These are phyloP conservation scores for Nannizzia gypsea DNA, from an alignment of 2,329 filamentous ascomycete genomes.

Conservation along the genomic window DNA sequence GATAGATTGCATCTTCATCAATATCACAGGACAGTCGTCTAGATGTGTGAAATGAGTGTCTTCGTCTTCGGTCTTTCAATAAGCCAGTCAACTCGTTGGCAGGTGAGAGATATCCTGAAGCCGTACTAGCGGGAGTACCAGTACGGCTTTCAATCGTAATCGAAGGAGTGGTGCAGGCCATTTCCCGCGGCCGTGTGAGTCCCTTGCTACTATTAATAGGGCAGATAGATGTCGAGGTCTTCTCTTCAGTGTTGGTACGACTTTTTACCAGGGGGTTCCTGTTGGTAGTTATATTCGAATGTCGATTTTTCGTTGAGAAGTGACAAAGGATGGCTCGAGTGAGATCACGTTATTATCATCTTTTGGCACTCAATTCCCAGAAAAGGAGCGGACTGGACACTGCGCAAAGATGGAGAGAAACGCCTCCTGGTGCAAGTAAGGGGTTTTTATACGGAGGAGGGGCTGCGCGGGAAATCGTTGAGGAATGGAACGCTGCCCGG, in stretches of 20 bases:
- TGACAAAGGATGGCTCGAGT: background rate
- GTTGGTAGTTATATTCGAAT: background rate
- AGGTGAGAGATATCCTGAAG: conserved; percentile 22
- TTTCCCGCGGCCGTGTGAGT: conserved; percentile 10
- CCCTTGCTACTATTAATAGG: background rate
- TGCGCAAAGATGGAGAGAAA: background rate
- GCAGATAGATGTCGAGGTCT: background rate
- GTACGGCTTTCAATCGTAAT: conserved; percentile 28
- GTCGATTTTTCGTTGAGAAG: background rate
- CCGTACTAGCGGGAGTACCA: conserved; percentile 15
- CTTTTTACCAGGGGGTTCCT: background rate
- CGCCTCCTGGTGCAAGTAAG: background rate
- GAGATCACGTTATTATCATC: background rate
- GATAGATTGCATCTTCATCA: conserved; percentile 35
- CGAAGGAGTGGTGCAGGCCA: conserved; percentile 31
- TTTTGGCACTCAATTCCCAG: background rate
- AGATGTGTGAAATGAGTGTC: conserved; percentile 36
- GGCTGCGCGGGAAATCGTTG: background rate
- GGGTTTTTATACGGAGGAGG: background rate
- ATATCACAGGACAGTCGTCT: conserved; percentile 34
- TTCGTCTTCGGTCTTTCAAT: conserved; percentile 30
- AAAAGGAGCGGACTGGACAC: background rate
- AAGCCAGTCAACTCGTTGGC: conserved; percentile 23
- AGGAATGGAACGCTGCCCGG: background rate
- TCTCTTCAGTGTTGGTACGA: background rate